Evolutionary conservation across 163 green algal genomes (phyloP).

Genomic region (Scenedesmus sp.): DNA sequence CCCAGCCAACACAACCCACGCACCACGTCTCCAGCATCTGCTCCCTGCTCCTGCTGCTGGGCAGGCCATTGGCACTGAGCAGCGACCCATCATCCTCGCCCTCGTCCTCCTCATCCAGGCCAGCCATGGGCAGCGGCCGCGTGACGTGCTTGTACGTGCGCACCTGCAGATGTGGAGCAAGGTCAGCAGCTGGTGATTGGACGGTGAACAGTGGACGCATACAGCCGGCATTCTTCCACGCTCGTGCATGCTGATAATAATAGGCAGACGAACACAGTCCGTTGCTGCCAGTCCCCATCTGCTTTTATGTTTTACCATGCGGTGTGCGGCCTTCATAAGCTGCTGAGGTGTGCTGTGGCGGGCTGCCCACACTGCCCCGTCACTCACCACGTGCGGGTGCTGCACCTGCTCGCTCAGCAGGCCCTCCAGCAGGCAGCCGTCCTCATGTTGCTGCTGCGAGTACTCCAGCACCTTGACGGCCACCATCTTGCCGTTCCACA

Average conservation of each 20-base stretch:
- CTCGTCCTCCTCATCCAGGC: slow-evolving; percentile 18
- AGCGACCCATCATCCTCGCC: slow-evolving; percentile 31
- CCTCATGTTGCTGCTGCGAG: slow-evolving; percentile 27
- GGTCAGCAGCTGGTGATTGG: neutral
- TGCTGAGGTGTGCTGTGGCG: neutral
- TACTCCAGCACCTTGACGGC: slow-evolving; percentile 72
- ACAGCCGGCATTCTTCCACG: too few relatives aligned
- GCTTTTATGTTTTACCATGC: neutral
- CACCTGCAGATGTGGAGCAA: slow-evolving; percentile 32
- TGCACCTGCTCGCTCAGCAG: slow-evolving; percentile 54
- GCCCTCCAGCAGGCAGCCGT: slow-evolving; percentile 44
- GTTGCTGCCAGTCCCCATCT: neutral
- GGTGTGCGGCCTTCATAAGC: neutral
- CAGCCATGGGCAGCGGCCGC: slow-evolving; percentile 23
- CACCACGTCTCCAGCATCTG: neutral
- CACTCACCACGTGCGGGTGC: slow-evolving; percentile 66
- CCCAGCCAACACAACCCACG: neutral
- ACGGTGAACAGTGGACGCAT: too few relatives aligned
- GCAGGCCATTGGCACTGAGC: neutral
- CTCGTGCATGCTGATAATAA: too few relatives aligned
- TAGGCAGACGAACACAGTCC: too few relatives aligned
- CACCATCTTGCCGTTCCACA: slow-evolving; percentile 66
- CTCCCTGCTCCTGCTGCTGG: neutral
- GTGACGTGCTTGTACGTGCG: slow-evolving; percentile 70
- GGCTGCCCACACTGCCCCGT: neutral